A percentile compares a stretch with the other conserved stretches of the same genome.
Evolutionary conservation across 495 filamentous ascomycete genomes (phyloP).

Genomic region (Neurospora sp.): DNA sequence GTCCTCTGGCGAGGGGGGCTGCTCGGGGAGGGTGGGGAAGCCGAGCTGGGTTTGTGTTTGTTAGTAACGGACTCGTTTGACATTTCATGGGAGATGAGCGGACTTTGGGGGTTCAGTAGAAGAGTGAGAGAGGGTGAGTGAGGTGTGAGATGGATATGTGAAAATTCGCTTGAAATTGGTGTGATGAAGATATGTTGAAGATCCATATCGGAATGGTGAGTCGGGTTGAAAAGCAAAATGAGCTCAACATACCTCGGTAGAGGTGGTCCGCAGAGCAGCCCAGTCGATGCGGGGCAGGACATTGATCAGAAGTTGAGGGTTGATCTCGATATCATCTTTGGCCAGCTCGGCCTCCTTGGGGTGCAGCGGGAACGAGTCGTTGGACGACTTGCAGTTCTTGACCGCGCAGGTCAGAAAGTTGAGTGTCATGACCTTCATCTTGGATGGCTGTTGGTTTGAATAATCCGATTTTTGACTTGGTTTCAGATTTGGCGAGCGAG

Average conservation of each 20-base stretch:
- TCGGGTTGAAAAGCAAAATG: slow-evolving; percentile 4
- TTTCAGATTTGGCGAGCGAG: not conserved
- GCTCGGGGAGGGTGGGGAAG: slow-evolving; percentile 63
- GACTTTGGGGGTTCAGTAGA: not conserved
- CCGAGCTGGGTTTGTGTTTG: slow-evolving; percentile 51
- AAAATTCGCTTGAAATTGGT: not conserved
- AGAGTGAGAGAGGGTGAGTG: not conserved
- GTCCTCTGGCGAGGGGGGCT: slow-evolving; percentile 48
- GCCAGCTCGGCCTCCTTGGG: slow-evolving; percentile 84
- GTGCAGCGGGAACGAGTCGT: slow-evolving; percentile 77
- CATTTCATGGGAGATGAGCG: not conserved
- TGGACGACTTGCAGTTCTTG: slow-evolving; percentile 75
- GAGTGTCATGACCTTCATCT: slow-evolving; percentile 92
- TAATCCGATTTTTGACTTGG: not conserved
- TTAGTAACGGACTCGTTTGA: not conserved
- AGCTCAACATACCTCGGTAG: slow-evolving; percentile 57
- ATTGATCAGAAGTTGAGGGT: slow-evolving; percentile 67
- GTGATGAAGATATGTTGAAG: not conserved
- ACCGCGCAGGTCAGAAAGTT: slow-evolving; percentile 97
- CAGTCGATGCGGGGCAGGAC: slow-evolving; percentile 84
- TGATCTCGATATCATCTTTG: slow-evolving; percentile 67
- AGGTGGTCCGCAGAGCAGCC: slow-evolving; percentile 61
- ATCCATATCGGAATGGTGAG: not conserved
- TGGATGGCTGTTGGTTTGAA: slow-evolving; percentile 9
- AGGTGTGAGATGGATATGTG: not conserved